Percentiles rank a stretch among this genome's conserved stretches.
These are phyloP conservation scores for Beauveria brongniartii DNA, from an alignment of 2,329 filamentous ascomycete genomes.

Conservation along the genomic window DNA sequence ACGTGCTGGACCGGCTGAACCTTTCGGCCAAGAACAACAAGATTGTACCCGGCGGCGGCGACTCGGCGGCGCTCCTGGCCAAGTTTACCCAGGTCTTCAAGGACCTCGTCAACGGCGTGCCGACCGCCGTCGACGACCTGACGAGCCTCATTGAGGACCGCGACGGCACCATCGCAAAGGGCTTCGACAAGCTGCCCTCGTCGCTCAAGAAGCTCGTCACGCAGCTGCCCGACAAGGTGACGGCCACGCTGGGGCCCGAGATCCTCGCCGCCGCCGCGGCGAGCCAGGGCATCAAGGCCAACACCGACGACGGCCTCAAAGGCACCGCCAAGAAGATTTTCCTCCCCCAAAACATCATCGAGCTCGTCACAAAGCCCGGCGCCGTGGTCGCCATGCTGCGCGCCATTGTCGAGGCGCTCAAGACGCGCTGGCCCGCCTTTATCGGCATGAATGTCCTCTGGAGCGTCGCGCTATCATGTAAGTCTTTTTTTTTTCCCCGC, in stretches of 20 bases:
- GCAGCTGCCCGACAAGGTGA: conserved; percentile 74
- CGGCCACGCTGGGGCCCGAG: conserved; percentile 68
- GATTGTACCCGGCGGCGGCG: conserved; percentile 74
- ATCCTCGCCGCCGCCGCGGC: conserved; percentile 71
- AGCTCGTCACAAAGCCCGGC: conserved; percentile 79
- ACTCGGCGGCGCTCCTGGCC: conserved; percentile 68
- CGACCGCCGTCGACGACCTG: conserved; percentile 90
- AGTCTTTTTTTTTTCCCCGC: conserved; percentile 25
- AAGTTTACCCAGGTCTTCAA: conserved; percentile 87
- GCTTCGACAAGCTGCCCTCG: conserved; percentile 61
- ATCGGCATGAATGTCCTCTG: conserved; percentile 87
- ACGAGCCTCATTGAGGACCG: conserved; percentile 51
- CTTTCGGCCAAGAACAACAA: conserved; percentile 77
- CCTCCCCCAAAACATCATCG: conserved; percentile 64
- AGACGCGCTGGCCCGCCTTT: conserved; percentile 81
- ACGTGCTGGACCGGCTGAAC: conserved; percentile 76
- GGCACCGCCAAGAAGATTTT: conserved; percentile 59
- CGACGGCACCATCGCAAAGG: conserved; percentile 50
- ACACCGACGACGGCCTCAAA: conserved; percentile 49
- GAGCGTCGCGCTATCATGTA: conserved; percentile 81
- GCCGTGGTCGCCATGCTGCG: conserved; percentile 75
- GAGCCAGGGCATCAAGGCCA: conserved; percentile 56
- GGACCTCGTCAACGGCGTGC: conserved; percentile 85
- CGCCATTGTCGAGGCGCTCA: conserved; percentile 84
- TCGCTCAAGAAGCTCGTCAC: conserved; percentile 83